Evolutionary conservation across 129 eudicot species (phyloP), one percentile per base, ranked within the genome.

Genomic region (Ambrosia trifida): DNA sequence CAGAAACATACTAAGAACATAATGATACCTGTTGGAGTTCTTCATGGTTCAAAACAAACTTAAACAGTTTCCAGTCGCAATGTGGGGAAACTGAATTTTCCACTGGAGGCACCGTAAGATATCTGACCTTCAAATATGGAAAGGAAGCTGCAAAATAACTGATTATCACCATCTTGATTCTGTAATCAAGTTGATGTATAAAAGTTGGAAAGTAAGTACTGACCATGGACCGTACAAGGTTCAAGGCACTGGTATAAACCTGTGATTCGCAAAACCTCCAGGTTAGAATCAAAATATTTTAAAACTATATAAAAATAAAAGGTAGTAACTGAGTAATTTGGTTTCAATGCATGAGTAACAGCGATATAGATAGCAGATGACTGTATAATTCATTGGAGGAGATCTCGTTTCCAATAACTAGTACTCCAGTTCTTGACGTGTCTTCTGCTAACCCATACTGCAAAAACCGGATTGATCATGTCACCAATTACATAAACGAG

Each of bases 381-480:
- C 97, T 85, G 81, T 89, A 94, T 66, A 94, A 82, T 71, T 94
- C 97, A 74, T 84, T 82, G 19, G 90, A 82, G 58, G 94, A 80
- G 67, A 84, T 73, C 32, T 90, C 98, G 43, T 89, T 81, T 49
- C 85, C 81, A 43, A 70, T 49, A 44, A 77, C 49, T 79, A 36
- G 3, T 44, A 86, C 90, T 36, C 98, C 98, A 46, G 95, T 81
- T 90, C 97, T 89, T 66, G 95, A 85, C 14, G 92, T 85, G 82
- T 94, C 98, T 71, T 94, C 97, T 63, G 98, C 96, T 87, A 94
- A 82, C 68, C 98, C 98, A 66, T 94, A 94, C 97, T 93, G 84
- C 84, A 81, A 50, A 75, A 38, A 5, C 49, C 32, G 40, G 38
- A 64, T 41, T 18, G 30, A 32, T 17, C 57, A 60, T 52, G 49